Evolutionary conservation across 2,329 filamentous ascomycete genomes (phyloP), one percentile per base, ranked within the genome.

Genomic region (Arachnomyces sp.): DNA sequence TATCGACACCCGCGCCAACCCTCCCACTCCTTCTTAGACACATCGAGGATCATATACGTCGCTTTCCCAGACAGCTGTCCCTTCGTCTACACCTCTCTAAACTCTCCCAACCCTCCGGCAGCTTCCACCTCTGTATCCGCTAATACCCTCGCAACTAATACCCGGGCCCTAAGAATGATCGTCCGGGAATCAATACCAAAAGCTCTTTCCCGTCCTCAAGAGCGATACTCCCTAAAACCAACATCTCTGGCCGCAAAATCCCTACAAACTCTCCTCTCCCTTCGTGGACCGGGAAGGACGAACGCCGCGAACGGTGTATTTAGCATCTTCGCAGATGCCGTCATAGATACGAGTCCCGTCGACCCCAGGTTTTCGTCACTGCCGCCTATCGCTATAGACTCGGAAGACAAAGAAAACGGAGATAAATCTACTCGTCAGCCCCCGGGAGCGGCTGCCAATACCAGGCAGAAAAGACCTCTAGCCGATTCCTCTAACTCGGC

Each of bases 11-110:
- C 71, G 36, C 57, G 63, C 28, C 61, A 63, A 52, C 50, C 40
- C 5, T 48, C 59, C 15, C 60, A 56, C 42, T 61, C 53, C 42
- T 54, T 64, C 30, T 71, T 69, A n/a, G 80, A 86, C 47, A 68
- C 77, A 1, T 80, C 80, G 9, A 76, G 80, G 47, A 82, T 84
- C 2, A 75, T 94, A 30, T 92, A 86, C 54, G 70, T 93, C 44
- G 84, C 85, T 2, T 90, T 93, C 52, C 87, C 88, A 0, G 82
- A 90, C 54, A 83, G 81, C 28, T 82, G 84, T 8, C 84, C 86
- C 0, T 80, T 81, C 47, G 68, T 93, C 33, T 93, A 86, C 59
- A 71, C 76, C 6, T 78, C 75, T 1, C 59, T 78, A 9, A 50
- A 60, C 12, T 51, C 62, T 4, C 43, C 53, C 0, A 67, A 68